Evolutionary conservation across 2,329 filamentous ascomycete species (phyloP), one percentile per base, ranked within the genome.

Genomic region (Chlorencoelia australis): DNA sequence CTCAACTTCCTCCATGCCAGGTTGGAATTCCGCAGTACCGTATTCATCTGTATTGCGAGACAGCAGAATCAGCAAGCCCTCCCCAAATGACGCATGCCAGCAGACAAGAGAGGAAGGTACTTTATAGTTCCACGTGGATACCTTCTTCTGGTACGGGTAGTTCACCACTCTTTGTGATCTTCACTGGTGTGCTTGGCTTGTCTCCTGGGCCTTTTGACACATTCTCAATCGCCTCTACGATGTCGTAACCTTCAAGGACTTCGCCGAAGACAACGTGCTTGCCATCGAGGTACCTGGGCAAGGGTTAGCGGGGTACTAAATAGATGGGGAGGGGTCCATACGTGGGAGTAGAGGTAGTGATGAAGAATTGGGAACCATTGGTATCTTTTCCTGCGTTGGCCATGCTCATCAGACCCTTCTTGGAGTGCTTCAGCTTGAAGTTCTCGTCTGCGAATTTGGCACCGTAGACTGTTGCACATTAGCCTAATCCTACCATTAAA

Each of bases 351-450:
- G 78, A 79, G 50, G 83, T 89, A 55, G 85, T 91, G 61, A 91
- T 88, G 72, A 91, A 91, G 71, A 91, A 91, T 60, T 91, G 84
- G 41, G 80, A 86, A 58, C 84, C 83, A 59, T 88, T 88, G 69
- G 84, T 91, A 63, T 91, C 82, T 61, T 77, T 74, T 61, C 83
- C 83, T 43, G 82, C 75, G 65, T 88, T 88, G 63, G 82, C 84
- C 84, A 86, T 91, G 63, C 81, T 86, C 48, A 91, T 68, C 34
- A 85, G 67, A 55, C 84, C 84, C 63, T 78, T 80, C 74, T 86
- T 87, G 69, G 71, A 75, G 77, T 93, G 85, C 73, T 87, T 88
- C 59, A 89, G 73, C 79, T 91, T 89, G 74, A 93, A 91, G 80
- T 89, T 91, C 78, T 93, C 84, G 55, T 93, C 84, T 48, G 75